Conservation (phyloP, 352 stramenopile species). For the Phytopythium mirpurense region DNA sequence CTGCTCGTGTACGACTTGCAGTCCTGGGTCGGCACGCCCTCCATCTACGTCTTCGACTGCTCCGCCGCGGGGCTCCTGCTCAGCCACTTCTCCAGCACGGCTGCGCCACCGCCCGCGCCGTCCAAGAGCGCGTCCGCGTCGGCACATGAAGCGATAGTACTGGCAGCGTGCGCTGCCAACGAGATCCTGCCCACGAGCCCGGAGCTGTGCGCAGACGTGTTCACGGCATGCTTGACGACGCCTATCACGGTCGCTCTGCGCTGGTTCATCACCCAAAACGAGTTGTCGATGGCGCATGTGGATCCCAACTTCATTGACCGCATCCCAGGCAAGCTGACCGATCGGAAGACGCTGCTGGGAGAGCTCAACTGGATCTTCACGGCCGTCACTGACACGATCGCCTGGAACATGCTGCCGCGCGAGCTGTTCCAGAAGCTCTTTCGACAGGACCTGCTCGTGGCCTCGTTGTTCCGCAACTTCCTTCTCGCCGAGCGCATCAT, state of each 20-base stretch:
- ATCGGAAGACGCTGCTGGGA: slow-evolving; percentile 92
- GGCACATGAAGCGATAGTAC: slow-evolving; percentile 92
- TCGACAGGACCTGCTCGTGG: slow-evolving; percentile 98
- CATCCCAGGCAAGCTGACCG: slow-evolving; percentile 90
- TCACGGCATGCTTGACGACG: slow-evolving; percentile 99
- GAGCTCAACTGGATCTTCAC: slow-evolving; percentile 99
- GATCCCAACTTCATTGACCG: slow-evolving; percentile 85
- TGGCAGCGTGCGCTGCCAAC: slow-evolving; percentile 92
- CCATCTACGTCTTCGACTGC: slow-evolving; percentile 99
- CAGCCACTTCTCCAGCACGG: slow-evolving; percentile 85
- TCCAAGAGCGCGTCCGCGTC: slow-evolving; percentile 14
- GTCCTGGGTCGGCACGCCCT: slow-evolving; percentile 90
- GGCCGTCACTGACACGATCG: slow-evolving; percentile 99
- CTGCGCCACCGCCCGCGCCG: slow-evolving; percentile 15
- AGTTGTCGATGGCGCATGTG: slow-evolving; percentile 84
- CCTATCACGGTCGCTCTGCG: slow-evolving; percentile 97
- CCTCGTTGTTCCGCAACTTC: slow-evolving; percentile 98
- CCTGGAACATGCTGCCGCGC: slow-evolving; percentile 97
- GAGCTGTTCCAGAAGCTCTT: slow-evolving; percentile 98
- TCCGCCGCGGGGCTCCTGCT: slow-evolving; percentile 94
- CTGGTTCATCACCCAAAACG: slow-evolving; percentile 96
- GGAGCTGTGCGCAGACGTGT: slow-evolving; percentile 98
- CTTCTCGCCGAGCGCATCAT: slow-evolving; percentile 97
- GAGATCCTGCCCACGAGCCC: slow-evolving; percentile 96
- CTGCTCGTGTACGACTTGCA: slow-evolving; percentile 95